Conservation (phyloP, 2,329 filamentous ascomycete species). For the Microascus cirrosus region DNA sequence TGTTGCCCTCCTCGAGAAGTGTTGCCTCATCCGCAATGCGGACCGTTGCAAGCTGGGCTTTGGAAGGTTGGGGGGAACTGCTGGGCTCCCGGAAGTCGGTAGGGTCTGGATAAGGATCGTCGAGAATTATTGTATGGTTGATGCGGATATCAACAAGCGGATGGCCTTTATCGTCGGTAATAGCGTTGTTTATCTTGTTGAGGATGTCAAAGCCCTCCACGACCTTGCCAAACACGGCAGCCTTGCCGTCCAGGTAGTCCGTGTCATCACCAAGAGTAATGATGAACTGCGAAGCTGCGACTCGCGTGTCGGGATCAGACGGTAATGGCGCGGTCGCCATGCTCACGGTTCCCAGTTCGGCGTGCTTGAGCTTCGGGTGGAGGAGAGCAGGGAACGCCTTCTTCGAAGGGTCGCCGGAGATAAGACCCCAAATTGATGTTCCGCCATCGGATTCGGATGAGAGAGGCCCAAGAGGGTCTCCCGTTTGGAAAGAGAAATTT, state of each 20-base stretch:
- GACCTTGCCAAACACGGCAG: conserved; percentile 89
- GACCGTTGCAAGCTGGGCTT: conserved; percentile 80
- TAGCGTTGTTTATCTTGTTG: conserved; percentile 85
- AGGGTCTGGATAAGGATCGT: conserved; percentile 86
- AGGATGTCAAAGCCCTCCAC: conserved; percentile 92
- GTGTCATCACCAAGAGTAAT: conserved; percentile 83
- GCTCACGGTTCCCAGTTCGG: conserved; percentile 83
- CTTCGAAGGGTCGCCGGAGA: conserved; percentile 55
- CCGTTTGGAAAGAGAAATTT: conserved; percentile 91
- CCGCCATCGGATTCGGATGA: conserved; percentile 83
- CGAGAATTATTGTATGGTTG: conserved; percentile 81
- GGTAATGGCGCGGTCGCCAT: conserved; percentile 84
- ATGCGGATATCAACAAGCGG: conserved; percentile 92
- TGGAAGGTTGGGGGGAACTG: conserved; percentile 68
- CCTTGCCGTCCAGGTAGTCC: conserved; percentile 84
- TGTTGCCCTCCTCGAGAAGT: conserved; percentile 57
- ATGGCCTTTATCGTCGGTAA: conserved; percentile 74
- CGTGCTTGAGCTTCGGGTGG: conserved; percentile 77
- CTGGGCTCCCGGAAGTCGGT: conserved; percentile 64
- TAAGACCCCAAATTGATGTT: conserved; percentile 79
- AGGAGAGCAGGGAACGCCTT: conserved; percentile 78
- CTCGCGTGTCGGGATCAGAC: conserved; percentile 65
- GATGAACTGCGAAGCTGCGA: conserved; percentile 88
- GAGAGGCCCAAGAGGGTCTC: conserved; percentile 82
- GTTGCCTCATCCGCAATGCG: conserved; percentile 85